A percentile compares a stretch with the other conserved stretches of the same genome.
phyloP scores from a whole-genome alignment of 176 grass and related monocot genomes.

The Pontederia crassipes region DNA sequence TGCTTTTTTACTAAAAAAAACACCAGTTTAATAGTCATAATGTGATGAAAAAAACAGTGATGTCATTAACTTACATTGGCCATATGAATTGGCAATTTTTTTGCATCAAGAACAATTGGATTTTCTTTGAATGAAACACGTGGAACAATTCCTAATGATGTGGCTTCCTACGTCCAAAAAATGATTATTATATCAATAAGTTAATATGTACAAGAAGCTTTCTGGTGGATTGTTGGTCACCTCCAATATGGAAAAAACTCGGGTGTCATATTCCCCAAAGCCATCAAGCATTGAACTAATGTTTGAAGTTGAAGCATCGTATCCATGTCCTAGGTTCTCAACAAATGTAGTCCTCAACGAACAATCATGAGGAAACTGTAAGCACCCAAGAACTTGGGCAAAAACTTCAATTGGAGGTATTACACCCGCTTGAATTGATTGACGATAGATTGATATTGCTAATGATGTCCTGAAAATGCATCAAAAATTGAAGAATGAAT shows the following conservation, averaged over 20 bases:
- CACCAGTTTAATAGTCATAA: neutral
- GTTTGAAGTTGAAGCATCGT: conserved; percentile 67
- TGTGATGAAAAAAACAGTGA: neutral
- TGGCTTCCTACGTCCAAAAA: conserved; percentile 48
- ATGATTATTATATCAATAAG: neutral
- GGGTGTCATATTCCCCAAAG: conserved; percentile 87
- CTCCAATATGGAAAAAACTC: conserved; percentile 78
- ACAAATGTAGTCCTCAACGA: conserved; percentile 56
- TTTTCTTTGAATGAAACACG: conserved; percentile 58
- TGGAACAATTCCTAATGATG: conserved; percentile 47
- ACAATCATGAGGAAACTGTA: conserved; percentile 68
- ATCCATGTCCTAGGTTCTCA: conserved; percentile 56
- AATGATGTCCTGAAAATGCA: conserved; percentile 58
- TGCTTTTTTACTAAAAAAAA: neutral
- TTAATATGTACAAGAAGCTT: neutral
- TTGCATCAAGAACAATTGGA: conserved; percentile 70
- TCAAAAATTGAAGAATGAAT: conserved; percentile 10
- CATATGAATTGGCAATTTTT: conserved; percentile 60
- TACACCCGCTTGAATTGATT: conserved; percentile 48
- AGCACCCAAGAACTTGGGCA: conserved; percentile 88
- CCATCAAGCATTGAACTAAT: conserved; percentile 76
- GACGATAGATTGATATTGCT: conserved; percentile 56
- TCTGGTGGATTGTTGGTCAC: conserved; percentile 30
- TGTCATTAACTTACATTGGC: conserved; percentile 40
- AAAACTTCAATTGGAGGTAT: conserved; percentile 72